Base-by-base conservation (phyloP, 1,284 basidiomycete species). In the Ganoderma leucocontextum region DNA sequence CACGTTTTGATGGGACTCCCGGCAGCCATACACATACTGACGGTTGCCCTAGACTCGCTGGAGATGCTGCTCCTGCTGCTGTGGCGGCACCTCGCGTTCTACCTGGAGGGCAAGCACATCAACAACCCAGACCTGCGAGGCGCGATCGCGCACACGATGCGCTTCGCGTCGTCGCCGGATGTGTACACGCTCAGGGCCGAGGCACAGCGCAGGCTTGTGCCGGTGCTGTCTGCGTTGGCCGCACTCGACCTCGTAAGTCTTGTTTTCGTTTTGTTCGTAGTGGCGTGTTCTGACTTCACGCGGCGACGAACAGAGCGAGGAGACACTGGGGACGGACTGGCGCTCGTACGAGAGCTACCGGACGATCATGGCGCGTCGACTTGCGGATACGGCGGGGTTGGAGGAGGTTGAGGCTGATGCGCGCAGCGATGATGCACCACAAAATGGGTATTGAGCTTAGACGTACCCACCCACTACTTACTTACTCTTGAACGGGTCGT, bases 41-140 rank as follows among this genome's bases (percentile, higher is more conserved):
- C 60, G 12, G 41, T 59, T 29, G 38, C 59, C 12, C 6, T 73
- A 92, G 94, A 90, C 72, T 90, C 91, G 59, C 82, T 92, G 60
- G 96, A 98, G 80, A 93, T 96, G 84, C 80, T 95, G 8, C 83
- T 98, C 8, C 84, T 98, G 7, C 83, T 98, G 35, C 84, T 96
- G 13, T 97, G 95, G 91, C 86, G 95, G 41, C 96, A 98, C 78
- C 78, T 97, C 47, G 85, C 89, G 22, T 87, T 87, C 72, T 93
- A 91, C 74, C 77, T 83, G 17, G 82, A 84, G 73, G 82, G 77
- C 65, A 81, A 77, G 59, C 78, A 79, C 66, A 74, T 77, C 72
- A 80, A 80, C 74, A 80, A 76, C 62, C 76, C 75, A 36, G 82
- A 76, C 74, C 79, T 80, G 69, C 80, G 78, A 74, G 80, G 77